Evolutionary conservation across 2,329 filamentous ascomycete species (phyloP).

Genomic region (Talaromyces sp.): DNA sequence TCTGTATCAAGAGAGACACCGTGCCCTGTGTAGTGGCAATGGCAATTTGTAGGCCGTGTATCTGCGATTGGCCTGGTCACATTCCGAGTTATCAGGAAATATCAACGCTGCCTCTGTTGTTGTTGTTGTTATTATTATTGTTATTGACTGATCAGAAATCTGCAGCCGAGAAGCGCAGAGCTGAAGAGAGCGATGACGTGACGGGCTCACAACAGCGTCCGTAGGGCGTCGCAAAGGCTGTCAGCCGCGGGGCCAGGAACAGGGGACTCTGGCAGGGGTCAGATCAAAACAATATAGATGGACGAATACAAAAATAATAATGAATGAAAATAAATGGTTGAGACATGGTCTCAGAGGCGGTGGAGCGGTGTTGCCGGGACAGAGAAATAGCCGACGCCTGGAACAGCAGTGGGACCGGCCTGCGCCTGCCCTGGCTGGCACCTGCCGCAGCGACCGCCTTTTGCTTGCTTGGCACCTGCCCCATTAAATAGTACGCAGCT

Average conservation of each 20-base stretch:
- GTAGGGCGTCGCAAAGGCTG: not conserved
- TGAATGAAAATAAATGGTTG: not conserved
- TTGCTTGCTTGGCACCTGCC: not conserved
- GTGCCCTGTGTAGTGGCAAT: not conserved
- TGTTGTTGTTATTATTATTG: not conserved
- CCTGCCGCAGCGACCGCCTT: not conserved
- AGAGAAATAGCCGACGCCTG: conserved; percentile 2
- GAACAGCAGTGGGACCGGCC: no score
- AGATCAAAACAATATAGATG: no score
- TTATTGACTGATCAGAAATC: not conserved
- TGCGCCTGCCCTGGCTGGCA: conserved; percentile 7
- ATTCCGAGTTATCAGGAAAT: not conserved
- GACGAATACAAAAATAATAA: not conserved
- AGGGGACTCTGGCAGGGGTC: not conserved
- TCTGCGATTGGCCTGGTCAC: not conserved
- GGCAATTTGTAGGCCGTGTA: not conserved
- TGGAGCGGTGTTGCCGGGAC: conserved; percentile 3
- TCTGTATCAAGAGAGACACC: not conserved
- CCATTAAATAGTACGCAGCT: not conserved
- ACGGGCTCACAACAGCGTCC: no score
- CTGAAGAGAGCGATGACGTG: not conserved
- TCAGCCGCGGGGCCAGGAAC: not conserved
- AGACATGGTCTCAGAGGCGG: conserved; percentile 11
- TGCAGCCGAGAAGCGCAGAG: not conserved
- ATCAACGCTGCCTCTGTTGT: not conserved